Evolutionary conservation across 495 filamentous ascomycete genomes (phyloP).

Genomic region (Penicillium pancosmium): DNA sequence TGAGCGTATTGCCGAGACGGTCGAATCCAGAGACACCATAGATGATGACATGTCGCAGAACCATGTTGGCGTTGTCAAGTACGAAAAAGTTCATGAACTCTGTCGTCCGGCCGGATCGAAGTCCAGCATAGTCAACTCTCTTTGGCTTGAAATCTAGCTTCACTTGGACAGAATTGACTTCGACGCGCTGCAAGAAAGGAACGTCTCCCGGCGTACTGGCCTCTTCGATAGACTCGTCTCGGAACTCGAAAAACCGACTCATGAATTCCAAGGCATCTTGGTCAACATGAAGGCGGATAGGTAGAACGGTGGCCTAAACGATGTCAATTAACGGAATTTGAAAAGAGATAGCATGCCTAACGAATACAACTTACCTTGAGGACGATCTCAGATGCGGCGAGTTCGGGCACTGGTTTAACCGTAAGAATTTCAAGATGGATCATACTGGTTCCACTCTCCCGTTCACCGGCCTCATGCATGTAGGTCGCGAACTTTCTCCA

Average conservation of each 20-base stretch:
- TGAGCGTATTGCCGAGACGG: slow-evolving; percentile 80
- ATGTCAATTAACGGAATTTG: slow-evolving; percentile 3
- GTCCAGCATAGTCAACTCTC: slow-evolving; percentile 87
- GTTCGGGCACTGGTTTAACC: slow-evolving; percentile 77
- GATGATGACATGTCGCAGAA: slow-evolving; percentile 83
- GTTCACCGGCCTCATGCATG: slow-evolving; percentile 80
- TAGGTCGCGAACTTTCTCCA: slow-evolving; percentile 99
- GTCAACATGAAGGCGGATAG: slow-evolving; percentile 91
- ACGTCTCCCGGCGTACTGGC: slow-evolving; percentile 64
- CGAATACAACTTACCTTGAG: slow-evolving; percentile 59
- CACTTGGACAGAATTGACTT: slow-evolving; percentile 80
- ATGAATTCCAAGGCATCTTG: slow-evolving; percentile 98
- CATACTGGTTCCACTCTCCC: slow-evolving; percentile 86
- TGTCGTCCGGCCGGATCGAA: slow-evolving; percentile 96
- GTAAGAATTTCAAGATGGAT: slow-evolving; percentile 85
- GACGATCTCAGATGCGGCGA: slow-evolving; percentile 89
- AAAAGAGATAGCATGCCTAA: neutral
- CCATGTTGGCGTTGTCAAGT: slow-evolving; percentile 85
- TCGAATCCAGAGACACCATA: slow-evolving; percentile 92
- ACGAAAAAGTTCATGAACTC: slow-evolving; percentile 99
- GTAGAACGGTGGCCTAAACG: slow-evolving; percentile 71
- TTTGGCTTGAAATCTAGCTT: slow-evolving; percentile 98
- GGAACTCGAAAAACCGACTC: slow-evolving; percentile 96
- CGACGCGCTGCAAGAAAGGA: slow-evolving; percentile 87
- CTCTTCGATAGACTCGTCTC: slow-evolving; percentile 67